A percentile compares a stretch with the other conserved stretches of the same genome.
Conservation (phyloP, 108 stramenopile genomes). For the Parmales sp. region DNA sequence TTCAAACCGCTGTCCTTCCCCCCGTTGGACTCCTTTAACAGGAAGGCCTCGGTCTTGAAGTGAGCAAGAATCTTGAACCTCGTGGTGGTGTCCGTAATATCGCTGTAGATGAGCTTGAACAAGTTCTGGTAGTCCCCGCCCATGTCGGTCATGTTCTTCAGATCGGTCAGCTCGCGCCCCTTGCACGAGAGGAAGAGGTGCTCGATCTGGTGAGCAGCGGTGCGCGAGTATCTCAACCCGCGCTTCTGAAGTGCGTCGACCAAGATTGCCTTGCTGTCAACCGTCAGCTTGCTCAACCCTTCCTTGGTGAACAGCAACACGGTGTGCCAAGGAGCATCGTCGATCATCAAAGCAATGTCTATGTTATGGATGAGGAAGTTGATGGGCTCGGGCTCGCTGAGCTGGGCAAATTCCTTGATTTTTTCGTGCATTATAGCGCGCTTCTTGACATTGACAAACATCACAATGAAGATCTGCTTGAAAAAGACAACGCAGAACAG, state of each 20-base stretch:
- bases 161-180: conserved; percentile 34
- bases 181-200: conserved; percentile 28
- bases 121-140: conserved; percentile 39
- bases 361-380: conserved; percentile 36
- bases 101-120: conserved; percentile 41
- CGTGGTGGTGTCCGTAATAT: conserved; percentile 21
- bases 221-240: neutral
- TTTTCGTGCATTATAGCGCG: neutral
- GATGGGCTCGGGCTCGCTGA: conserved; percentile 28
- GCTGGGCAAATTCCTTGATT: neutral
- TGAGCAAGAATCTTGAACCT: conserved; percentile 36
- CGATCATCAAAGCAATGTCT: conserved; percentile 30
- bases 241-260: conserved; percentile 40
- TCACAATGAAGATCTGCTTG: neutral
- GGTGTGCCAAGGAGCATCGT: conserved; percentile 33
- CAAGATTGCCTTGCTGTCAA: conserved; percentile 23
- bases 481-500: neutral
- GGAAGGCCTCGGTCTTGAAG: conserved; percentile 33
- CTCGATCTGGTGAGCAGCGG: conserved; percentile 23
- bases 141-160: conserved; percentile 42
- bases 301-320: conserved; percentile 5
- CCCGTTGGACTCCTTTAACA: neutral
- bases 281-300: conserved; percentile 6
- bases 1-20: conserved; percentile 28
- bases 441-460: neutral